Evolutionary conservation across 345 rosid genomes (phyloP).

Genomic region (Erucastrum elatum): DNA sequence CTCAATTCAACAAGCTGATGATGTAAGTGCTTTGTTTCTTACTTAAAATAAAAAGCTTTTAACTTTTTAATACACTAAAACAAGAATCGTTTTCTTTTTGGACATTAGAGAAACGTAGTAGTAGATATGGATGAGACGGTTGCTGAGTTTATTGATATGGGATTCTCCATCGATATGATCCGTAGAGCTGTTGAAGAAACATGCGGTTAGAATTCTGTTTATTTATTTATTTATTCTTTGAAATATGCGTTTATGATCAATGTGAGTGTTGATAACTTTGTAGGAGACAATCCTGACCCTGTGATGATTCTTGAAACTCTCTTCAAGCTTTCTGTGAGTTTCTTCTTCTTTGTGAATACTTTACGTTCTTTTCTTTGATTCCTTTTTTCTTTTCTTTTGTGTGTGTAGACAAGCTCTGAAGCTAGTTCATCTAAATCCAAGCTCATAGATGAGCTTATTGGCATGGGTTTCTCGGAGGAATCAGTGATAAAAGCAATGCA

Average conservation of each 20-base stretch:
- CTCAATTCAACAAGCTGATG: not conserved
- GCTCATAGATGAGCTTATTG: not conserved
- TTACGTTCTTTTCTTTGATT: not conserved
- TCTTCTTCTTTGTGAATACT: not conserved
- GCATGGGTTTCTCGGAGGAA: not conserved
- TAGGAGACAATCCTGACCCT: constrained; percentile 3
- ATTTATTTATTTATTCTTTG: not conserved
- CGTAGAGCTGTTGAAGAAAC: not conserved
- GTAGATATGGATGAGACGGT: constrained; percentile 1
- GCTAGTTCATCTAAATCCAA: constrained; percentile 4
- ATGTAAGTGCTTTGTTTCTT: not conserved
- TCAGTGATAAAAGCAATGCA: not conserved
- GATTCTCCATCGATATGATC: constrained; percentile 1
- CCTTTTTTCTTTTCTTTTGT: no score
- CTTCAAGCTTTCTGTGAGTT: constrained; percentile 5
- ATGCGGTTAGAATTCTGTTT: not conserved
- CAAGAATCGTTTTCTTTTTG: not conserved
- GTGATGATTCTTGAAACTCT: constrained; percentile 22
- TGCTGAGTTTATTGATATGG: constrained; percentile 13
- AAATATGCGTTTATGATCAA: not conserved
- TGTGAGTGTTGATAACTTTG: not conserved
- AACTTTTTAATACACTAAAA: not conserved
- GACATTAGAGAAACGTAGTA: not conserved
- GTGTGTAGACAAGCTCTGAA: not conserved
- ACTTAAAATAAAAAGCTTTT: not conserved